Base-by-base conservation (phyloP, 2,329 filamentous ascomycete species). In the Paradendryphiella salina region DNA sequence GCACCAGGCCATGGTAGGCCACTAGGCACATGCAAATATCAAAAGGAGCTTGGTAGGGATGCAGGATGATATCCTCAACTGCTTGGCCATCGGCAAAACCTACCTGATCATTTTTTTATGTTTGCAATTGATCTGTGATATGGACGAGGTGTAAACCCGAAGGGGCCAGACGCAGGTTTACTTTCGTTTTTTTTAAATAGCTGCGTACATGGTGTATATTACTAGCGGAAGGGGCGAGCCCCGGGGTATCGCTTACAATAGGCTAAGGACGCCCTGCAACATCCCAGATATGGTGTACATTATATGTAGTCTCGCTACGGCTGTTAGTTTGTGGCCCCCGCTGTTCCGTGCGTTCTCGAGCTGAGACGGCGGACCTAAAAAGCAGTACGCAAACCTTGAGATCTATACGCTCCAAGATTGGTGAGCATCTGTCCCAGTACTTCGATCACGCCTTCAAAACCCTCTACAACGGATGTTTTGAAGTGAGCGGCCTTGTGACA, bases 1-100 rank as follows among this genome's bases (percentile, higher is more conserved):
- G 17, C 21, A 32, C 10, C 56, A 60, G 42, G 43, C 46, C 2
- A 43, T 54, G 52, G 60, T 60, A n/a, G 54, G 61, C 1, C 58
- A 64, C 32, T 63, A 46, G 28, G 13, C 5, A 18, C 1, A 31
- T n/a, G 28, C 17, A 7, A 18, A n/a, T 18, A n/a, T 7, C 5
- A 13, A 17, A 14, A 28, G 7, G 5, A 34, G 35, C 20, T 15
- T 39, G 20, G n/a, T 20, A 33, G 11, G 26, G 8, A 5, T 34
- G 11, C 5, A 11, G 6, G 4, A 33, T 21, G 28, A 14, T 18
- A 20, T 32, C n/a, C 29, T 18, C 23, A 26, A 9, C 18, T 21
- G 7, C 29, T 33, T 23, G 29, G 11, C 14, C 5, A 15, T n/a
- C 14, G 9, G 28, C 18, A 18, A 15, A 11, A 21, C 17, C 14